phyloP scores from a whole-genome alignment of 2,329 filamentous ascomycete genomes.

The Colletotrichum sp. region DNA sequence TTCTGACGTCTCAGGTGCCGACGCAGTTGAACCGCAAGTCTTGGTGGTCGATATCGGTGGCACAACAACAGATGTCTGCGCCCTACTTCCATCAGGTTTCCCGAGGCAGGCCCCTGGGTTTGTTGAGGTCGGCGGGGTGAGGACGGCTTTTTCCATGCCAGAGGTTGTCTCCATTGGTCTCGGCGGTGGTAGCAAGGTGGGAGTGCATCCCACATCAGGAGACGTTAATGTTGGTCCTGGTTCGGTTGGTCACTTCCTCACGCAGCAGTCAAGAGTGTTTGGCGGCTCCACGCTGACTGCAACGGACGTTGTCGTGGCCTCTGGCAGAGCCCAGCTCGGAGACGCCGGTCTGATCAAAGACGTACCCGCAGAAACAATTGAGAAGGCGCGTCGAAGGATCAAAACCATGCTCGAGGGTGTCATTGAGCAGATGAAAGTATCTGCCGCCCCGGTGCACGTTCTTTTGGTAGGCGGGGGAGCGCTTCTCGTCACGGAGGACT shows the following conservation, averaged over 20 bases:
- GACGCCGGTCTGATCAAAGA: conserved; percentile 31
- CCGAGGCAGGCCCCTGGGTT: conserved; percentile 64
- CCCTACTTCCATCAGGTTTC: conserved; percentile 62
- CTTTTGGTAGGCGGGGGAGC: conserved; percentile 64
- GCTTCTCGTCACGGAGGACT: conserved; percentile 51
- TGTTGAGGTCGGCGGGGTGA: conserved; percentile 61
- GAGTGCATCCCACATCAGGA: not conserved
- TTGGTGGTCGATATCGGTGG: conserved; percentile 65
- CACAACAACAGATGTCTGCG: conserved; percentile 65
- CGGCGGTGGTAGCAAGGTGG: conserved; percentile 54
- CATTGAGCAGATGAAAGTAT: conserved; percentile 63
- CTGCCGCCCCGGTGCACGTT: conserved; percentile 54
- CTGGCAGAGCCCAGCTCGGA: conserved; percentile 35
- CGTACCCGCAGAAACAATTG: conserved; percentile 24
- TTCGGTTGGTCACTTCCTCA: conserved; percentile 58
- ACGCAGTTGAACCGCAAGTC: conserved; percentile 31
- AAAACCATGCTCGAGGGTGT: conserved; percentile 53
- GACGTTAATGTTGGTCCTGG: conserved; percentile 57
- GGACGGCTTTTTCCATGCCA: conserved; percentile 64
- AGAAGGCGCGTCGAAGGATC: conserved; percentile 37
- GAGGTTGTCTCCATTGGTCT: conserved; percentile 61
- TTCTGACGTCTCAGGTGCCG: not conserved
- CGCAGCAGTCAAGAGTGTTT: conserved; percentile 53
- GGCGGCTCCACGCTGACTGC: conserved; percentile 59
- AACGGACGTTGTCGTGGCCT: conserved; percentile 54